phyloP scores from a whole-genome alignment of 2,329 filamentous ascomycete genomes.

The Cladobotryum mycophilum region DNA sequence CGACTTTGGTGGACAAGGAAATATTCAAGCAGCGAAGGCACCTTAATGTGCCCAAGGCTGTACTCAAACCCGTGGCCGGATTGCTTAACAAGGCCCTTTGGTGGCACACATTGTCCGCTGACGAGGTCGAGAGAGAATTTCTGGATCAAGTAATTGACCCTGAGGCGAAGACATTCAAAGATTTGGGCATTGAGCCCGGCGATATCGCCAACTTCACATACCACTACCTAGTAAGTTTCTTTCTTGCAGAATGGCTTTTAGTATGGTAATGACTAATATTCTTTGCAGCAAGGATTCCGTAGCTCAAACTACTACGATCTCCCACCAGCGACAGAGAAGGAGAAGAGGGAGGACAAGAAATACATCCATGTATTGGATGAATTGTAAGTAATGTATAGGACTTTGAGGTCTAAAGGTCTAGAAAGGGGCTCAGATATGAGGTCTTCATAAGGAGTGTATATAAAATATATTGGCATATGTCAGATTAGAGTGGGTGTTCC shows the following conservation, averaged over 20 bases:
- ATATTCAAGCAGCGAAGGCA: conserved; percentile 86
- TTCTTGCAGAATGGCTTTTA: background rate
- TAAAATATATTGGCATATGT: background rate
- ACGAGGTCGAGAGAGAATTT: conserved; percentile 88
- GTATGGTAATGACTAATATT: conserved; percentile 25
- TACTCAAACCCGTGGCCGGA: conserved; percentile 69
- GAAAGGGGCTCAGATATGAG: too few species aligned
- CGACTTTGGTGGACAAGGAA: conserved; percentile 81
- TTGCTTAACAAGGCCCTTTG: conserved; percentile 77
- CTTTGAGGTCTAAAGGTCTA: background rate
- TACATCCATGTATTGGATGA: conserved; percentile 92
- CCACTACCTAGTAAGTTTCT: conserved; percentile 74
- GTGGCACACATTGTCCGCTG: conserved; percentile 79
- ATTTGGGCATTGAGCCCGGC: conserved; percentile 81
- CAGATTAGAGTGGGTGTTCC: conserved; percentile 5
- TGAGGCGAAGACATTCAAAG: conserved; percentile 89
- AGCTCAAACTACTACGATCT: conserved; percentile 86
- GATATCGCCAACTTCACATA: conserved; percentile 85
- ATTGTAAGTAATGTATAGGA: conserved; percentile 47
- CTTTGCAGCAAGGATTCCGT: conserved; percentile 74
- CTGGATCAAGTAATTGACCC: conserved; percentile 89
- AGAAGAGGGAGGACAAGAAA: conserved; percentile 92
- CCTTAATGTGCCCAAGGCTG: conserved; percentile 78
- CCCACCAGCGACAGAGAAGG: conserved; percentile 87
- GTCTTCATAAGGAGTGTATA: background rate